Evolutionary conservation across 1,284 basidiomycete genomes (phyloP), one percentile per base, ranked within the genome.

Genomic region (Puccinia triticina): DNA sequence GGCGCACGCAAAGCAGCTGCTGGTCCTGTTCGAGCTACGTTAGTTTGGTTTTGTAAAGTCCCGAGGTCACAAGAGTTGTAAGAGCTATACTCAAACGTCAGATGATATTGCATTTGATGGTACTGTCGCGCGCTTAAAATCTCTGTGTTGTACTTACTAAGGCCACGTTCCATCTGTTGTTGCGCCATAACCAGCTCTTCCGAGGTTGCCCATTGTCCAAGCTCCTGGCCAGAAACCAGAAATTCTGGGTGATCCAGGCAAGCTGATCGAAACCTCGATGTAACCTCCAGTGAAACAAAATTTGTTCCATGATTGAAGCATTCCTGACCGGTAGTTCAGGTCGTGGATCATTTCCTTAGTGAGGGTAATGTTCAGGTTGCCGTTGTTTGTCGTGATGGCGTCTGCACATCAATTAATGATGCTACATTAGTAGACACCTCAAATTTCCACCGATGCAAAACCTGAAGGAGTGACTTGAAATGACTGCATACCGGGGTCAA

Each of bases 241-340:
- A 3, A 91, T 89, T 66, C 88, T 85, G 4, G 90, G 89, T 26
- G 88, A 88, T 1, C 95, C 95, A n/a, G 95, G 95, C 84, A 97
- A 88, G 85, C 92, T 93, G 29, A 96, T 87, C 21, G 90, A 85
- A 21, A 85, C 85, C 84, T 77, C 90, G 67, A 94, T 77, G 50
- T 72, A 88, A 23, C 93, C 93, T 53, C 94, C 94, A 0, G 93
- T 95, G 88, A 98, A 98, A 88, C 96, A 98, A 85, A 98, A 93
- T 87, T 97, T 94, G 87, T 96, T 96, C 95, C 95, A 96, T 64
- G 87, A 88, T 69, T 86, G 85, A 23, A 90, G 84, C 87, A 89
- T 88, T 40, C 89, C 90, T 5, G 88, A 88, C 43, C 91, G 89
- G 86, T 92, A 96, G 85, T 93, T 88, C 83, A 97, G 89, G 80